A percentile compares a stretch with the other conserved stretches of the same genome.
phyloP scores from a whole-genome alignment of 108 stramenopile species.

The Craspedostauros australis region DNA sequence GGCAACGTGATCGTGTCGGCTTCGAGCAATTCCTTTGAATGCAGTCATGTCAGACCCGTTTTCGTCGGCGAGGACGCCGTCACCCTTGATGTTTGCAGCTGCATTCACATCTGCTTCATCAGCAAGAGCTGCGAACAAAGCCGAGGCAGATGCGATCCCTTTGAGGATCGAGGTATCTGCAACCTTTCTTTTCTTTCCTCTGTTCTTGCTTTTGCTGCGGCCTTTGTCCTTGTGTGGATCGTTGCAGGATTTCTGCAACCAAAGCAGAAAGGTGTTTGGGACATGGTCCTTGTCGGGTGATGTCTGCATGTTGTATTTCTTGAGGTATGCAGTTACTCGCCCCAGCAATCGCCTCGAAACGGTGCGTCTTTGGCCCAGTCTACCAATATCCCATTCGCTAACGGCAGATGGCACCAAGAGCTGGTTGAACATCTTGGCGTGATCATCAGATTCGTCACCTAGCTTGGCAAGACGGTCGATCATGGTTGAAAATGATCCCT shows the following conservation, averaged over 20 bases:
- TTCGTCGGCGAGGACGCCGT: neutral
- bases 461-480: slow-evolving; percentile 53
- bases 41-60: slow-evolving; percentile 22
- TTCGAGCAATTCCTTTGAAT: too few relatives aligned
- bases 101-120: too few relatives aligned
- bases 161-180: neutral
- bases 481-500: slow-evolving; percentile 55
- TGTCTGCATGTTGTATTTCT: slow-evolving; percentile 19
- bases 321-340: slow-evolving; percentile 54
- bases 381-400: slow-evolving; percentile 59
- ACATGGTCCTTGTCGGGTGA: slow-evolving; percentile 1
- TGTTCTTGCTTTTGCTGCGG: slow-evolving; percentile 21
- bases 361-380: slow-evolving; percentile 33
- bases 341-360: slow-evolving; percentile 49
- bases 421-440: slow-evolving; percentile 28
- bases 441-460: slow-evolving; percentile 35
- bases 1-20: neutral
- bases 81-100: too few relatives aligned
- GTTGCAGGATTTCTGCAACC: slow-evolving; percentile 31
- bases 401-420: slow-evolving; percentile 51
- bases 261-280: slow-evolving; percentile 38
- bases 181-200: slow-evolving; percentile 15
- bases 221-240: slow-evolving; percentile 19
- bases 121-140: neutral
- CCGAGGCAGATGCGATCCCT: slow-evolving; percentile 6